phyloP scores from a whole-genome alignment of 257 asterid genomes.

The Solanum piurae region DNA sequence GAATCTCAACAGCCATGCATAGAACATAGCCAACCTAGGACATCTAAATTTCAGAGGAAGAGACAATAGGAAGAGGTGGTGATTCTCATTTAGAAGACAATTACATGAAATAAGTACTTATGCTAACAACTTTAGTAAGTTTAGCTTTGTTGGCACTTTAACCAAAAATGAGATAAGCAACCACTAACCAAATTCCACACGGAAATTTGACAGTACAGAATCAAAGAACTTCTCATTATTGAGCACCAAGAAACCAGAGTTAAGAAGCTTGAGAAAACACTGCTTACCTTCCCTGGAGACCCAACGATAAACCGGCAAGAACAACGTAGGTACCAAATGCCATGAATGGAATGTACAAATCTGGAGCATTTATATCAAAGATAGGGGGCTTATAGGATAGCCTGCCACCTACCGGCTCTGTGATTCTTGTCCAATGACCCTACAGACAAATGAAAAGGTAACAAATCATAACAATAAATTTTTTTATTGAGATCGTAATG shows the following conservation, averaged over 20 bases:
- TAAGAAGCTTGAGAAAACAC: not conserved
- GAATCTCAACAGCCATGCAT: not conserved
- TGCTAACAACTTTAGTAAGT: not conserved
- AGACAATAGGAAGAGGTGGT: not conserved
- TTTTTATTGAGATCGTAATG: not conserved
- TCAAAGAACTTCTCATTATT: not conserved
- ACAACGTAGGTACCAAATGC: conserved; percentile 31
- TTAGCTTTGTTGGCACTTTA: not conserved
- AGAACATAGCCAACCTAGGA: not conserved
- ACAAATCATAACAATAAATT: not conserved
- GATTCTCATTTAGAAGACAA: not conserved
- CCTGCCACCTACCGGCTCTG: conserved; percentile 19
- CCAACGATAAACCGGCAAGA: conserved; percentile 29
- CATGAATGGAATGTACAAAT: conserved; percentile 28
- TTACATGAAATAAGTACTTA: not conserved
- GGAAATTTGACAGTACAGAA: not conserved
- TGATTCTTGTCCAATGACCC: conserved; percentile 27
- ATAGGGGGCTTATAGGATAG: conserved; percentile 23
- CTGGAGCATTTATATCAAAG: conserved; percentile 27
- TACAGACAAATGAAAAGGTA: not conserved
- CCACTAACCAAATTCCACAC: not conserved
- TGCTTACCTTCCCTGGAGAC: conserved; percentile 33
- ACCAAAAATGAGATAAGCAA: not conserved
- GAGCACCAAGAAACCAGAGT: not conserved
- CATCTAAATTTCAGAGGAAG: not conserved